Conservation (phyloP, 768 basidiomycete genomes). For the Agrocybe praecox region DNA sequence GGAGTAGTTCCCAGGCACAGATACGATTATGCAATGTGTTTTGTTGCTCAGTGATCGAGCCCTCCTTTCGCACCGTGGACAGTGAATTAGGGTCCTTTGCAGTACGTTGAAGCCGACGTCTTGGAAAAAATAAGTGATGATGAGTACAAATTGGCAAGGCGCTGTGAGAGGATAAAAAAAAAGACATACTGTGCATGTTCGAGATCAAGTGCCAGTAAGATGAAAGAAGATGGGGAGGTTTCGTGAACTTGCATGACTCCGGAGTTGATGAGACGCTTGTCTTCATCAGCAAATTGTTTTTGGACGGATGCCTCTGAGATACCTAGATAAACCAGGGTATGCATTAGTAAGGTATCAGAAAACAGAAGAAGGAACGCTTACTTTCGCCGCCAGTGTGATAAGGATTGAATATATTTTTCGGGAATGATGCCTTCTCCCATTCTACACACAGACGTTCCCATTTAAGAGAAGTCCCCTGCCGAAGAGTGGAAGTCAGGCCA, state of each 20-base stretch:
- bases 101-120: too few species aligned
- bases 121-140: background rate
- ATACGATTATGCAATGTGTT: background rate
- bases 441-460: conserved; percentile 2
- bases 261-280: background rate
- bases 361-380: background rate
- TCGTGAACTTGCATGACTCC: background rate
- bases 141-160: conserved; percentile 1
- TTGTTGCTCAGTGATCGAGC: background rate
- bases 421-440: conserved; percentile 3
- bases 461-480: background rate
- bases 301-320: background rate
- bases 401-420: conserved; percentile 1
- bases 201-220: background rate
- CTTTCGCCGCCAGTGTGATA: background rate
- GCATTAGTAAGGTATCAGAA: background rate
- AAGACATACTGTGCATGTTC: conserved; percentile 4
- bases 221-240: background rate
- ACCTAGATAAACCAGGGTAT: background rate
- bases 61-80: conserved; percentile 1
- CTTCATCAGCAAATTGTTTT: background rate
- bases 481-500: background rate
- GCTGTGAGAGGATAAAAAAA: background rate
- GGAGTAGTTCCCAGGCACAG: background rate
- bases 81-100: too few species aligned